These are phyloP conservation scores for Trichoderma guizhouense DNA, from an alignment of 2,329 filamentous ascomycete species.

Conservation along the genomic window DNA sequence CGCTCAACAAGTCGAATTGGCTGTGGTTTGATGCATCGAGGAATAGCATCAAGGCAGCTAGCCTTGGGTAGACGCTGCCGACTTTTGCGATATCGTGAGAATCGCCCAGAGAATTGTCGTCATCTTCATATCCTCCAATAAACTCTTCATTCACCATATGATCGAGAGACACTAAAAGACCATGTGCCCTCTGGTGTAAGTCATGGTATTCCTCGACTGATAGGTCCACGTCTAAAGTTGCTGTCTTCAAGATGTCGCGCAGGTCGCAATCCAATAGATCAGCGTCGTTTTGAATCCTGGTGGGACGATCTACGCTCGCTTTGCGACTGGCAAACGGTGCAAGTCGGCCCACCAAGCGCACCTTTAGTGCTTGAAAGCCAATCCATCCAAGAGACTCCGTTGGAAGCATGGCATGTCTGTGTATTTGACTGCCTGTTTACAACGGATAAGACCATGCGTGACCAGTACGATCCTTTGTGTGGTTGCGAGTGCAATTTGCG, in stretches of 20 bases:
- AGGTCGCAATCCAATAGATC: constrained; percentile 11
- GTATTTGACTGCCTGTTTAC: not conserved
- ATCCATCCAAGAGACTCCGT: constrained; percentile 6
- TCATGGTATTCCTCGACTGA: not conserved
- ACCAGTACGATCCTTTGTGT: not conserved
- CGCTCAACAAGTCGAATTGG: not conserved
- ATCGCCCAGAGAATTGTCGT: not conserved
- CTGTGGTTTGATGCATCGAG: not conserved
- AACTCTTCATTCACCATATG: not conserved
- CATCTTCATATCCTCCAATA: not conserved
- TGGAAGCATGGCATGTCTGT: constrained; percentile 5
- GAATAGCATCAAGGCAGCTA: not conserved
- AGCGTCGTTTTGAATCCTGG: not conserved
- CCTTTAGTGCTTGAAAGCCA: constrained; percentile 9
- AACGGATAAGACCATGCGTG: not conserved
- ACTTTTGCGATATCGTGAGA: not conserved
- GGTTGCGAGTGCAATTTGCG: not conserved
- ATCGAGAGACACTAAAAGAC: not conserved
- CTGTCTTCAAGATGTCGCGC: not conserved
- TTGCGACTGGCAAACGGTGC: not conserved
- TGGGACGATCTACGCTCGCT: not conserved
- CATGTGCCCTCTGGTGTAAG: not conserved
- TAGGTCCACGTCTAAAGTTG: not conserved
- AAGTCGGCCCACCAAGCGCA: constrained; percentile 4
- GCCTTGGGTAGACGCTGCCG: not conserved